Evolutionary conservation across 768 basidiomycete genomes (phyloP).

Genomic region (Boletus rex-veris): DNA sequence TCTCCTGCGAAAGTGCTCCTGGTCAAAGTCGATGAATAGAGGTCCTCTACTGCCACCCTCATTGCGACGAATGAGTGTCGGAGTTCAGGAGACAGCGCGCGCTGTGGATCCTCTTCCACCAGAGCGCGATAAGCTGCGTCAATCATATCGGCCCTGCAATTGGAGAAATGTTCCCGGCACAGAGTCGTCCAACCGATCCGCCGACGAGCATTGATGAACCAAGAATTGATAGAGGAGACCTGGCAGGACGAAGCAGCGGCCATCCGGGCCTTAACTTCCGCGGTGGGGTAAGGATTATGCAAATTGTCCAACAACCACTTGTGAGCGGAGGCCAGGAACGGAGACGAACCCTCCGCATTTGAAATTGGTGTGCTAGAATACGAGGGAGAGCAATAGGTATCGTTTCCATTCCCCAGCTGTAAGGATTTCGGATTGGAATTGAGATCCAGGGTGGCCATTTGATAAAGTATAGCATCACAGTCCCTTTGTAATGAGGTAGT

Average conservation of each 20-base stretch:
- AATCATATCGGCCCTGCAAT: conserved; percentile 24
- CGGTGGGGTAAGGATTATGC: conserved; percentile 50
- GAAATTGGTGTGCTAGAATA: neutral
- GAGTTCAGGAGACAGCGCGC: conserved; percentile 12
- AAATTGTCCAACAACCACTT: conserved; percentile 45
- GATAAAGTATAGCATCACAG: conserved; percentile 4
- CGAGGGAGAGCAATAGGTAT: neutral
- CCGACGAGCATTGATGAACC: conserved; percentile 48
- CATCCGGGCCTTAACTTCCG: conserved; percentile 21
- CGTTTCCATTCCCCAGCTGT: neutral
- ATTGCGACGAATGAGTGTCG: conserved; percentile 29
- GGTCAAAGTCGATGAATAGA: conserved; percentile 28
- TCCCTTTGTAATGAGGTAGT: neutral
- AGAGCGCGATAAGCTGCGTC: conserved; percentile 30
- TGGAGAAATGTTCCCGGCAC: conserved; percentile 28
- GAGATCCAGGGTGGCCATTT: neutral
- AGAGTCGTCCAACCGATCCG: conserved; percentile 53
- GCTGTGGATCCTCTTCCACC: conserved; percentile 18
- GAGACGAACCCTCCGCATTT: neutral
- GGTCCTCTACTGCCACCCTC: conserved; percentile 27
- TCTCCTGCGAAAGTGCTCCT: conserved; percentile 29
- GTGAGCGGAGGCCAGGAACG: conserved; percentile 21
- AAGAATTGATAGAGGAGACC: conserved; percentile 35
- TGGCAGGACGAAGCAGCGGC: conserved; percentile 21
- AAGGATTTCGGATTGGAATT: neutral